Evolutionary conservation across 2,329 filamentous ascomycete species (phyloP), one percentile per base, ranked within the genome.

Genomic region (Grosmannia serpens): DNA sequence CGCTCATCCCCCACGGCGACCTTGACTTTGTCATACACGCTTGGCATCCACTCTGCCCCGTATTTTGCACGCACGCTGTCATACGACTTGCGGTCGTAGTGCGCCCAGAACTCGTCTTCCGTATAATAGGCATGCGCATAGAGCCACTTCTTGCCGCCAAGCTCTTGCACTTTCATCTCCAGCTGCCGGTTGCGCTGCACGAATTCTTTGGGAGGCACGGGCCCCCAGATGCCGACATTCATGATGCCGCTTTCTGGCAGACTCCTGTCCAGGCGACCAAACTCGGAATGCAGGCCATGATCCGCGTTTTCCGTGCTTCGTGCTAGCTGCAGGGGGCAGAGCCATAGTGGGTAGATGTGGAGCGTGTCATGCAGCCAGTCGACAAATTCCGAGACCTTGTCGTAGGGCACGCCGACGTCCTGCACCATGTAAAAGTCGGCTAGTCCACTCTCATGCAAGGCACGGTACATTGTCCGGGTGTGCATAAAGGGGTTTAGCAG

Each of bases 111-210:
- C 62, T 88, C 85, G 0, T 80, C 76, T 66, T 86, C 80, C 3
- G 77, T 80, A 67, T 87, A 87, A 69, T 84, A 88, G 0, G 83
- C 81, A 59, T 88, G 84, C 1, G 84, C 84, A 62, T 89, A 89
- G 1, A 89, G 70, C 74, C 83, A 87, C 70, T 88, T 88, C 73
- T 82, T 84, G 7, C 86, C 86, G 2, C 79, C 75, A 8, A 85
- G 74, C 29, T 80, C 77, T 10, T 76, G 75, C 0, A 87, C 74
- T 58, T 79, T 81, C 10, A 73, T 70, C 69, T 88, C 86, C 1
- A 89, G 72, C 0, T 74, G 75, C 1, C 82, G 77, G 67, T 88
- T 88, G 55, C 75, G 71, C 1, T 66, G 64, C 10, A 86, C 72
- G 55, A 80, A 81, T 11, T 74, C 70, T 1, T 73, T 69, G 3